phyloP scores from a whole-genome alignment of 169 alveolate genomes.

The Blepharisma undulans region DNA sequence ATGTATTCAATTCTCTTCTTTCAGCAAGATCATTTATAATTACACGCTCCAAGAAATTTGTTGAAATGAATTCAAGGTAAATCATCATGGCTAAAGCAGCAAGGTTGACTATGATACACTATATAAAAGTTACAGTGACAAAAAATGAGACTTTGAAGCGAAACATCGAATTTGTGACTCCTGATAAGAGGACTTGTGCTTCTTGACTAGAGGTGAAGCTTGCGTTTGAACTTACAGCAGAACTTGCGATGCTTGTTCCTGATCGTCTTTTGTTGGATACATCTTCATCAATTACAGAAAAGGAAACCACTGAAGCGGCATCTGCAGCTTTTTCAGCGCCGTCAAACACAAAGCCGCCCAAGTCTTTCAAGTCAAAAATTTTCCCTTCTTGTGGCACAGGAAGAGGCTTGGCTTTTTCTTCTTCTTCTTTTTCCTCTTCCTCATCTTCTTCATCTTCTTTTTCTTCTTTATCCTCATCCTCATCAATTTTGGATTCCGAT shows the following conservation, averaged over 20 bases:
- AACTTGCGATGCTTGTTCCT: slow-evolving; percentile 2
- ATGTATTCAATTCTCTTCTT: background rate
- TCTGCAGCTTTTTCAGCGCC: background rate
- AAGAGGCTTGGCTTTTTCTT: background rate
- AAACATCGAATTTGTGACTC: slow-evolving; percentile 3
- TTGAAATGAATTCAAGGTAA: background rate
- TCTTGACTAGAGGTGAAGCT: slow-evolving; percentile 30
- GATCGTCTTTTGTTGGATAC: background rate
- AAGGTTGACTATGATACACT: background rate
- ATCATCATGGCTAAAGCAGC: slow-evolving; percentile 33
- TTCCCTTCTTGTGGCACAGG: background rate
- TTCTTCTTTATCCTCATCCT: background rate
- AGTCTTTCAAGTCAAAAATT: slow-evolving; percentile 9
- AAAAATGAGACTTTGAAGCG: slow-evolving; percentile 27
- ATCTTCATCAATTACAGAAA: background rate
- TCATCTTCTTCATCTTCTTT: background rate
- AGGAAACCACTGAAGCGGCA: background rate
- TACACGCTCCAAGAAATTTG: background rate
- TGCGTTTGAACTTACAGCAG: slow-evolving; percentile 11
- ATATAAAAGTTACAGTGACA: background rate
- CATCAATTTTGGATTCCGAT: background rate
- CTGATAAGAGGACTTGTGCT: background rate
- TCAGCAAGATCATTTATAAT: slow-evolving; percentile 14
- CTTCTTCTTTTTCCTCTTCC: background rate
- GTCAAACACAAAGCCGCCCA: background rate